Conservation (phyloP, 2,329 filamentous ascomycete species). For the Aureobasidium pullulans region DNA sequence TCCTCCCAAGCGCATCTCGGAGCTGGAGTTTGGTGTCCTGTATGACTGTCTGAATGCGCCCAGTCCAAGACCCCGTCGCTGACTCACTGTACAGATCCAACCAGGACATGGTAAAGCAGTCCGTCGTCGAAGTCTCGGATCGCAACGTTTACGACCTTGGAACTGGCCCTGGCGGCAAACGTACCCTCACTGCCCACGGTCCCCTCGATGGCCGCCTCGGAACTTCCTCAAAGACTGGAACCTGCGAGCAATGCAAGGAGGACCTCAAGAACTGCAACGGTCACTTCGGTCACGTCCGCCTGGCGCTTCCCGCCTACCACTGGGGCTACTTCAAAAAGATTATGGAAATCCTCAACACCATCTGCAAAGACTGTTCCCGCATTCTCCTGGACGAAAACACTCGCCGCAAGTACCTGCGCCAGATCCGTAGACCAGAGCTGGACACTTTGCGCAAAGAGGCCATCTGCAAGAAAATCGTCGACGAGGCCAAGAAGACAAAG, state of each 20-base stretch:
- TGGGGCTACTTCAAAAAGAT: constrained; percentile 94
- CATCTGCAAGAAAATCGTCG: constrained; percentile 81
- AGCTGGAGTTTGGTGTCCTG: constrained; percentile 91
- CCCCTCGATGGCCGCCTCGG: constrained; percentile 84
- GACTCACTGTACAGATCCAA: constrained; percentile 56
- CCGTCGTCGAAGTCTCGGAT: constrained; percentile 89
- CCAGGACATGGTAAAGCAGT: constrained; percentile 92
- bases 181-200: constrained; percentile 70
- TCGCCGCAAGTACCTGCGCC: constrained; percentile 67
- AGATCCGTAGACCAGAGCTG: constrained; percentile 70
- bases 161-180: constrained; percentile 42
- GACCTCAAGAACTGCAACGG: constrained; percentile 79
- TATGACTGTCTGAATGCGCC: constrained; percentile 34
- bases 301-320: constrained; percentile 88
- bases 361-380: constrained; percentile 87
- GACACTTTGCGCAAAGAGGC: constrained; percentile 81
- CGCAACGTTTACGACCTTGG: constrained; percentile 87
- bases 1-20: constrained; percentile 83
- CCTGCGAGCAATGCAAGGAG: constrained; percentile 77
- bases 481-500: constrained; percentile 81
- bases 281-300: constrained; percentile 88
- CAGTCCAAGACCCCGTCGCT: neutral
- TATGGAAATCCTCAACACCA: constrained; percentile 84
- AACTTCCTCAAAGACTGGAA: constrained; percentile 74
- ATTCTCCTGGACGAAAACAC: constrained; percentile 78